Evolutionary conservation across 345 rosid species (phyloP), one percentile per base, ranked within the genome.

Genomic region (Pelargonium nanum): DNA sequence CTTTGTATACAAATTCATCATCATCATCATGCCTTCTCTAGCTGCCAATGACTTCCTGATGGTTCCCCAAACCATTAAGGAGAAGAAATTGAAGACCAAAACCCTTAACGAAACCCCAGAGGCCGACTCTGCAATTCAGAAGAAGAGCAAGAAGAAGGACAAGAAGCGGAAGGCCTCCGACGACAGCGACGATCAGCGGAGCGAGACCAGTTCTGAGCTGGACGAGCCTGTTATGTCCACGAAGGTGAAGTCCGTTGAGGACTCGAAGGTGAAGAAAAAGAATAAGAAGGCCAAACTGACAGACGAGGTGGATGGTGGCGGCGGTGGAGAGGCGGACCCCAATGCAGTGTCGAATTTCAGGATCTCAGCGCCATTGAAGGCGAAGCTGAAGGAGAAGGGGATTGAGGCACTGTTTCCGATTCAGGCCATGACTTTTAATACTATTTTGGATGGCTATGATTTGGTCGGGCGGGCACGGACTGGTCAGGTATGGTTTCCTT

Each of bases 401-500:
- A 93, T 93, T 7, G 90, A 81, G 77, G 66, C 88, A 0, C 70
- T 93, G 70, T 93, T 93, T 56, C 97, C 96, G 0, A 90, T 93
- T 76, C 96, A 87, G 67, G 99, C 99, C 22, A 72, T 64, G 65
- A 93, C 97, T 2, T 93, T 90, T 64, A 76, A 80, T 57, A 85
- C 75, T 72, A 64, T 93, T 72, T 80, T 84, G 7, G 83, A 80
- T 50, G 97, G 97, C 12, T 77, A 72, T 65, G 99, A 93, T 68
- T 77, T 93, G 77, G 96, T 93, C 40, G 97, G 99, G 9, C 76
- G 97, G 0, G 97, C 99, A 10, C 91, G 99, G 10, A 93, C 99
- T 51, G 97, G 97, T 61, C 97, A 90, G 92, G 97, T 90, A 74
- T 40, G 20, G 17, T 8, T 21, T 12, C 9, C 10, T 54, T 59